phyloP scores from a whole-genome alignment of 208 protist genomes.

The Leishmania aethiopica region DNA sequence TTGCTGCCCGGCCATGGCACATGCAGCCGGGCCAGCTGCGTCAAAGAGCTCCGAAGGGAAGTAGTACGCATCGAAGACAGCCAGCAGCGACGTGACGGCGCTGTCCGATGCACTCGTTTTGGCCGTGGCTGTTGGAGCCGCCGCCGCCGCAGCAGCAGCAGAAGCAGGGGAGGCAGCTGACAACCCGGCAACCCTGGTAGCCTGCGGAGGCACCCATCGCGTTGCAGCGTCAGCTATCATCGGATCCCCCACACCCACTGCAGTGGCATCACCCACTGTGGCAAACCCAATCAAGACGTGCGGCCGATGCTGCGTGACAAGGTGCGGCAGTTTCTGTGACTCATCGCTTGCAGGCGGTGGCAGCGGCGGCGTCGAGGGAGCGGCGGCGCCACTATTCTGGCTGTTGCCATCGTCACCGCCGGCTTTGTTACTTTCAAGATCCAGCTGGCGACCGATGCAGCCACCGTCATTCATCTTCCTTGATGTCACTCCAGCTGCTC shows the following conservation, averaged over 20 bases:
- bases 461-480: not conserved
- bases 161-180: not conserved
- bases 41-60: conserved; percentile 36
- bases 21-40: not conserved
- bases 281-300: conserved; percentile 28
- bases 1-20: not conserved
- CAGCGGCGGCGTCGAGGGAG: not conserved
- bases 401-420: not conserved
- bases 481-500: not conserved
- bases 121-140: not conserved
- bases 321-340: not conserved
- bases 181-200: not conserved
- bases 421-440: not conserved
- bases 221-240: conserved; percentile 12
- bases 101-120: not conserved
- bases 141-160: not conserved
- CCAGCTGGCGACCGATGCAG: not conserved
- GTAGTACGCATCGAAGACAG: conserved; percentile 37
- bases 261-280: not conserved
- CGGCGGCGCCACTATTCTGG: not conserved
- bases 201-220: conserved; percentile 6
- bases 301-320: conserved; percentile 20
- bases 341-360: not conserved
- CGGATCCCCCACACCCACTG: not conserved
- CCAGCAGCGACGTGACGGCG: conserved; percentile 11